These are phyloP conservation scores for Xylaria grammica DNA, from an alignment of 495 filamentous ascomycete genomes.

Conservation along the genomic window DNA sequence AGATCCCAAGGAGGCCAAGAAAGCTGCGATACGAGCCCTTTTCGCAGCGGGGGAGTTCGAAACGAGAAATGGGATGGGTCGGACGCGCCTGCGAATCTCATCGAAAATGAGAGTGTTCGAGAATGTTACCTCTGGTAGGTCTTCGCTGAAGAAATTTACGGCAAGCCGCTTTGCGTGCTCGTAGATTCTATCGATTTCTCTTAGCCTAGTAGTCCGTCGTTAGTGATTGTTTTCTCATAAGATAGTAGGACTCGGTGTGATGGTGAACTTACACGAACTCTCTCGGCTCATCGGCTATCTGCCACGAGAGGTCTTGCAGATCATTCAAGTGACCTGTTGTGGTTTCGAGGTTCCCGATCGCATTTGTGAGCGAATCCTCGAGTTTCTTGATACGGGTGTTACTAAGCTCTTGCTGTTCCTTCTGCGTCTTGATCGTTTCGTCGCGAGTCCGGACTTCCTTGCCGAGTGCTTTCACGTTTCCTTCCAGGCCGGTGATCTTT, in stretches of 20 bases:
- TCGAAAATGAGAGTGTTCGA: background rate
- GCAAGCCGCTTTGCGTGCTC: background rate
- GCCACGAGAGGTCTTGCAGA: constrained; percentile 8
- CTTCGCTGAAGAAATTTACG: background rate
- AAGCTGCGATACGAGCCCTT: constrained; percentile 7
- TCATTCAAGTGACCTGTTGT: constrained; percentile 7
- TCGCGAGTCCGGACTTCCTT: constrained; percentile 7
- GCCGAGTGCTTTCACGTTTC: background rate
- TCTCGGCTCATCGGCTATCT: background rate
- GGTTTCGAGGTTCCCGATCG: background rate
- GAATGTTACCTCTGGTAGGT: constrained; percentile 1
- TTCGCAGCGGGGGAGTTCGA: constrained; percentile 7
- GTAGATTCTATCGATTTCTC: constrained; percentile 17
- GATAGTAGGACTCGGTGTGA: background rate
- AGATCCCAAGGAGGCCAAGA: constrained; percentile 5
- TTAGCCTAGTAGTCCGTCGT: background rate
- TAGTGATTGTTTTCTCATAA: background rate
- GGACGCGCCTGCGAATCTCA: background rate
- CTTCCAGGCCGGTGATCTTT: background rate
- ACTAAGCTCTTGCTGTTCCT: constrained; percentile 5
- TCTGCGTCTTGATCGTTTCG: constrained; percentile 1
- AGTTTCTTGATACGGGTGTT: constrained; percentile 6
- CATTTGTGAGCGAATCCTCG: background rate
- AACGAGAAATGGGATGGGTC: background rate
- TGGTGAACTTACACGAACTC: constrained; percentile 11